phyloP scores from a whole-genome alignment of 75 land plant genomes.

The Pinus taeda region DNA sequence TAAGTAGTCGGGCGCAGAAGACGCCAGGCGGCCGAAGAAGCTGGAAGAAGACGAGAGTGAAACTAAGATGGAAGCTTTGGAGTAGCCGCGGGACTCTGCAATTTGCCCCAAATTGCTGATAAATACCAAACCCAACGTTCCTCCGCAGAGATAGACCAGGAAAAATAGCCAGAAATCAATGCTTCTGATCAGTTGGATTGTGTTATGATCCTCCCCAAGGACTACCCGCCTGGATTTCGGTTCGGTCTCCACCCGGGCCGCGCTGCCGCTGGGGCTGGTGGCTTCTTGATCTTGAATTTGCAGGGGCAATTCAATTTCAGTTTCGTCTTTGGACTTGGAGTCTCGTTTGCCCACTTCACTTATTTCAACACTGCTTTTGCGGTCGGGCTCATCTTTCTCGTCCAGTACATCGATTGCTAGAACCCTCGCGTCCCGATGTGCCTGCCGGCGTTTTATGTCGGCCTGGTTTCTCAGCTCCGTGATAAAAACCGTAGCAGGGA shows the following conservation, averaged over 20 bases:
- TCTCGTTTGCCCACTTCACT: not conserved
- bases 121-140: conserved; percentile 65
- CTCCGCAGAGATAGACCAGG: conserved; percentile 55
- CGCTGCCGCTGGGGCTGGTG: too few relatives aligned
- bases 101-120: conserved; percentile 86
- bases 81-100: conserved; percentile 64
- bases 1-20: conserved; percentile 51
- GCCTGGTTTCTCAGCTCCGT: not conserved
- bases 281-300: too few relatives aligned
- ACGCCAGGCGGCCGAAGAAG: conserved; percentile 82
- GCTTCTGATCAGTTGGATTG: conserved; percentile 38
- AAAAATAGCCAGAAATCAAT: conserved; percentile 80
- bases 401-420: not conserved
- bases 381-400: not conserved
- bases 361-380: not conserved
- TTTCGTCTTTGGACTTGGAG: not conserved
- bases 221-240: too few relatives aligned
- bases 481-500: conserved; percentile 18
- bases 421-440: conserved; percentile 15
- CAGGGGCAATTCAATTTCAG: not conserved
- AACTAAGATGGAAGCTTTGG: conserved; percentile 50
- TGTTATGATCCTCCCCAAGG: conserved; percentile 31
- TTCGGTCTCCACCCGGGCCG: too few relatives aligned
- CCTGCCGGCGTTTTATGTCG: not conserved
- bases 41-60: conserved; percentile 75